Conservation (phyloP, 495 filamentous ascomycete species). For the Neurospora pannonica region DNA sequence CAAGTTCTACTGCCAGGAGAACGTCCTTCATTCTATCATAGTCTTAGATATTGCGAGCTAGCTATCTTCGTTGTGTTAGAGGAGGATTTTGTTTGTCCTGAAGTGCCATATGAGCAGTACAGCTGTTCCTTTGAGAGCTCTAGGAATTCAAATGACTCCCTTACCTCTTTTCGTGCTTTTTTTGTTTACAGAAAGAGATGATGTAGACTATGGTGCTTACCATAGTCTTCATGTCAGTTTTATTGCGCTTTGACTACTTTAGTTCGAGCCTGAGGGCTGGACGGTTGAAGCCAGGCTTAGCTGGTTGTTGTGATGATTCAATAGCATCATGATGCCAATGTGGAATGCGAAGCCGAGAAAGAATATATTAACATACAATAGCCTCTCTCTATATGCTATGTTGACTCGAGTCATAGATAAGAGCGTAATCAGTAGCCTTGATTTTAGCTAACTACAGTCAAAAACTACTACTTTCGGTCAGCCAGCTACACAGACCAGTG, state of each 20-base stretch:
- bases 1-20: background rate
- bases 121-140: background rate
- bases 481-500: no score
- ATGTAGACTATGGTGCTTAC: background rate
- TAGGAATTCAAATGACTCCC: background rate
- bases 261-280: background rate
- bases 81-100: background rate
- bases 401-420: background rate
- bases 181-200: background rate
- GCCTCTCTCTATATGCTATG: background rate
- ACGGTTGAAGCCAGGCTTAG: background rate
- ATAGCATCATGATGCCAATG: background rate
- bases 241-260: background rate
- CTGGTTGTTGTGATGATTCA: background rate
- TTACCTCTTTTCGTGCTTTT: background rate
- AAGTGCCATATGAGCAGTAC: background rate
- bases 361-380: background rate
- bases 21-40: background rate
- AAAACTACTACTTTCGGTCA: no score
- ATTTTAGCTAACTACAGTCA: no score
- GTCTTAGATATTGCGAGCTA: background rate
- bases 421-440: no score
- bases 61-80: background rate
- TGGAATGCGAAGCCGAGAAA: background rate
- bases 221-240: background rate